Conservation (phyloP, 805 yeast species). For the Zygosaccharomyces siamensis region DNA sequence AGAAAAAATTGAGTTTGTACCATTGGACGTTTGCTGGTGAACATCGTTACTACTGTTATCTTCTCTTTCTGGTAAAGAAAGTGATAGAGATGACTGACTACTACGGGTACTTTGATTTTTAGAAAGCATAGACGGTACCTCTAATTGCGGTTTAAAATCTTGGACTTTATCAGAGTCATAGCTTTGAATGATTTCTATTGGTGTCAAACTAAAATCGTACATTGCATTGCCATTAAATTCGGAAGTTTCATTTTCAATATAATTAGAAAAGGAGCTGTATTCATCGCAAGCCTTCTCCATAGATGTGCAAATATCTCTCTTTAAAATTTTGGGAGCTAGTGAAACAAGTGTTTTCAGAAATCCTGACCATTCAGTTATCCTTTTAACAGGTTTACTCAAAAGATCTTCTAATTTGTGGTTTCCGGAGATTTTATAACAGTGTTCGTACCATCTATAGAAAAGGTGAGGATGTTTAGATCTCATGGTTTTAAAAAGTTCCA, state of each 20-base stretch:
- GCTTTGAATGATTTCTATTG: slow-evolving; percentile 29
- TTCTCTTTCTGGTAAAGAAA: background rate
- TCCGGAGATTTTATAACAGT: slow-evolving; percentile 31
- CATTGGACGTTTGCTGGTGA: background rate
- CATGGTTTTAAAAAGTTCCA: slow-evolving; percentile 23
- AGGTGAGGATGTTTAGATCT: slow-evolving; percentile 13
- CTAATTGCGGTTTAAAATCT: background rate
- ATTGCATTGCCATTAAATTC: slow-evolving; percentile 19
- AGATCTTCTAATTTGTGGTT: slow-evolving; percentile 31
- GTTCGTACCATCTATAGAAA: slow-evolving; percentile 34
- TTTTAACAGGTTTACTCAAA: slow-evolving; percentile 32
- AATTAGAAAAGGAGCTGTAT: slow-evolving; percentile 16
- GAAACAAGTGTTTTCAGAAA: slow-evolving; percentile 8
- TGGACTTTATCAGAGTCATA: slow-evolving; percentile 14
- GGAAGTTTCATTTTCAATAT: slow-evolving; percentile 16
- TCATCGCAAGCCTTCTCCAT: slow-evolving; percentile 6
- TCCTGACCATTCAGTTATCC: slow-evolving; percentile 28
- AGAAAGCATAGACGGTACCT: background rate
- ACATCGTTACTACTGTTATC: background rate
- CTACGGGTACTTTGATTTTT: background rate
- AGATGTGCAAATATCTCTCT: background rate
- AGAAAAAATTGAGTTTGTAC: slow-evolving; percentile 9
- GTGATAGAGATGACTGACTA: background rate
- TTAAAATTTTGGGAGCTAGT: background rate
- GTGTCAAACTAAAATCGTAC: slow-evolving; percentile 27